Evolutionary conservation across 441 rosid species (phyloP), one percentile per base, ranked within the genome.

Genomic region (Erodium chrysanthum): DNA sequence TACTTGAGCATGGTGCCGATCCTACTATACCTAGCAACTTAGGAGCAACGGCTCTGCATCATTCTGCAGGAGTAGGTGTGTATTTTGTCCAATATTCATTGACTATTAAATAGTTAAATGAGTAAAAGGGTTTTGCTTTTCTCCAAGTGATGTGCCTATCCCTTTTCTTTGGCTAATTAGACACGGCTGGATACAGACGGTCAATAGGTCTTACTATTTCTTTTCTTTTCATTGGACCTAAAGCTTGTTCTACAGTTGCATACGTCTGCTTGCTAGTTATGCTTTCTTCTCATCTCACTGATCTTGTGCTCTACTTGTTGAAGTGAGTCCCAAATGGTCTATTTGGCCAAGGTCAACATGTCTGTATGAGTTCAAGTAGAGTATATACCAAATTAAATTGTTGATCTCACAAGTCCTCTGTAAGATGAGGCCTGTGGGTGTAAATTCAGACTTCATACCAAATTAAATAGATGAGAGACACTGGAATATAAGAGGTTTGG

Each of bases 1-100:
- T 93, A 44, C 74, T 89, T 40, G 95, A 87, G 68, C 89, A 71
- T 14, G 91, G 90, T 74, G 96, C 97, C 2, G 71, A 86, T 74
- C 86, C 95, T 40, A 70, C 79, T 56, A 83, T 87, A 42, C 76
- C 96, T 8, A 88, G 97, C 80, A 87, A 90, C 21, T 77, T 89
- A 72, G 98, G 97, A 50, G 90, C 90, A 37, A 88, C 96, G 0
- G 87, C 96, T 14, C 81, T 93, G 74, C 98, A 90, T 80, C 98
- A 93, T 78, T 77, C 94, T 50, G 95, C 97, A 3, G 97, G 96
- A 73, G 79, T 79, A 73, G 97, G 98, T 88, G 67, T 73, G 54
- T 52, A 18, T 52, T 52, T 52, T 17, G 0, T 31, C 23, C 23
- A 7, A 2, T 18, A 2, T 52, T 20, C 23, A 4, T 31, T 31